Evolutionary conservation across 306 rosid species (phyloP).

Genomic region (Cucumis sativus): DNA sequence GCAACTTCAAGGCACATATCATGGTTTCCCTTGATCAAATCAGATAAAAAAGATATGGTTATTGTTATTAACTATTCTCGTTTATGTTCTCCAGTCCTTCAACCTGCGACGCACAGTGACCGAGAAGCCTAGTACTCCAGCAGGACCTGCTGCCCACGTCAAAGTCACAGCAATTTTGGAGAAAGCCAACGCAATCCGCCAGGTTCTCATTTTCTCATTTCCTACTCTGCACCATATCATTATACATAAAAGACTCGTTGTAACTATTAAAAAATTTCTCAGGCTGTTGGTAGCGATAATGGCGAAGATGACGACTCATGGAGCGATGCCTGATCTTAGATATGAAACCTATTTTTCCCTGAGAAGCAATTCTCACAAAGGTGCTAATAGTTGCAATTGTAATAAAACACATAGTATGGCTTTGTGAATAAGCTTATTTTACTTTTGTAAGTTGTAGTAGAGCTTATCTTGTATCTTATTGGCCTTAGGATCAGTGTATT

Average conservation of each 20-base stretch:
- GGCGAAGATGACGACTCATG: slow-evolving; percentile 76
- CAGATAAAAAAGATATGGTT: neutral
- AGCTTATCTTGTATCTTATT: neutral
- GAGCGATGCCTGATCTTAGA: slow-evolving; percentile 54
- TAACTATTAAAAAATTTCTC: slow-evolving; percentile 17
- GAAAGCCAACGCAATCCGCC: slow-evolving; percentile 96
- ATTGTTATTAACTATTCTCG: slow-evolving; percentile 11
- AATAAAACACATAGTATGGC: neutral
- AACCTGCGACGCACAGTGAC: slow-evolving; percentile 62
- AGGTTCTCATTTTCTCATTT: slow-evolving; percentile 30
- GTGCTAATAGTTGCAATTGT: neutral
- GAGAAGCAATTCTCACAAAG: slow-evolving; percentile 3
- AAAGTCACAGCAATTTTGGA: slow-evolving; percentile 87
- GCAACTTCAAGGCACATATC: neutral
- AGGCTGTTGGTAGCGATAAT: slow-evolving; percentile 88
- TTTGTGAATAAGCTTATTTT: neutral
- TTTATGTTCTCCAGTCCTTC: slow-evolving; percentile 49
- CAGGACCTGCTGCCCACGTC: slow-evolving; percentile 40
- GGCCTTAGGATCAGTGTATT: neutral
- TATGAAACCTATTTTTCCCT: neutral
- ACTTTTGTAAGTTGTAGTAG: neutral
- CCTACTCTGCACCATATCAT: neutral
- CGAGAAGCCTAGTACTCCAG: slow-evolving; percentile 32
- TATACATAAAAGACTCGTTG: neutral
- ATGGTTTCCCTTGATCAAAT: neutral